Evolutionary conservation across 371 early-diverging fungal genomes (phyloP).

Genomic region (Thermomucor indicae-seudaticae): DNA sequence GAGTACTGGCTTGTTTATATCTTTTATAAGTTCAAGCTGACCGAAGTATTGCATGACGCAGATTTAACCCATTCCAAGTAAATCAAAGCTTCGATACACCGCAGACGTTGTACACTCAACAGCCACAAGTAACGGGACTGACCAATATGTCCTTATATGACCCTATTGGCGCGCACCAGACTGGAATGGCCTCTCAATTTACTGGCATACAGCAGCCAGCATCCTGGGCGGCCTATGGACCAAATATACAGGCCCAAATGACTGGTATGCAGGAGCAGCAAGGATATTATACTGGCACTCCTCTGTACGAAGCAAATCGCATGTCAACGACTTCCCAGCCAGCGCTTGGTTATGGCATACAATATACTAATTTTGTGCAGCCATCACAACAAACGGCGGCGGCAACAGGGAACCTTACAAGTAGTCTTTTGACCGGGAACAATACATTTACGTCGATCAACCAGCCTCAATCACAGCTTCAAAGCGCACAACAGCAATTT

Average conservation of each 20-base stretch:
- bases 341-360: no score
- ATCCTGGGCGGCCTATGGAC: conserved; percentile 11
- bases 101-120: conserved; percentile 6
- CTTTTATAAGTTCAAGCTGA: background rate
- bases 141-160: conserved; percentile 8
- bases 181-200: conserved; percentile 5
- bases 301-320: conserved; percentile 8
- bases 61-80: conserved; percentile 21
- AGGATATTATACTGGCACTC: conserved; percentile 6
- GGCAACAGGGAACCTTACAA: no score
- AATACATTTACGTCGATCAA: no score
- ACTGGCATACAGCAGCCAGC: conserved; percentile 16
- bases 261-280: conserved; percentile 35
- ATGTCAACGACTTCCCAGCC: conserved; percentile 9
- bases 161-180: conserved; percentile 22
- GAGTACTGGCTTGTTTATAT: background rate
- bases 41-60: background rate
- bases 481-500: no score
- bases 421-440: no score
- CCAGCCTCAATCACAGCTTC: no score
- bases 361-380: no score
- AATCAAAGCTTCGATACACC: conserved; percentile 12
- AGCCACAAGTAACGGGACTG: conserved; percentile 4
- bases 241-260: conserved; percentile 28
- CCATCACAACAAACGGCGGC: no score